phyloP scores from a whole-genome alignment of 371 early-diverging fungal genomes.

The Mucor sp. region DNA sequence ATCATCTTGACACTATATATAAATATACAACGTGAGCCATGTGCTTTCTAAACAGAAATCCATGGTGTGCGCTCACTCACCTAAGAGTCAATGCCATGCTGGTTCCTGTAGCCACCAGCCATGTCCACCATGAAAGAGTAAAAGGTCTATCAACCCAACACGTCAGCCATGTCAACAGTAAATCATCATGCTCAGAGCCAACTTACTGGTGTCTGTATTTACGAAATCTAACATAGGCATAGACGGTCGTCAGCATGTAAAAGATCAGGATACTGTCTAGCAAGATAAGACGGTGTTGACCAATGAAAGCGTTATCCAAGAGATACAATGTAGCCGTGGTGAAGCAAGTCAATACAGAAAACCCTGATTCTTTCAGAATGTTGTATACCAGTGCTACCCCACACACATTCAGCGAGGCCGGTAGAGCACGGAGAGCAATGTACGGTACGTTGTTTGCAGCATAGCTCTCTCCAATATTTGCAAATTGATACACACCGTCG shows the following conservation, averaged over 20 bases:
- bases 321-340: slow-evolving; percentile 67
- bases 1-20: slow-evolving; percentile 83
- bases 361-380: slow-evolving; percentile 74
- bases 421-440: slow-evolving; percentile 78
- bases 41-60: not conserved
- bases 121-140: slow-evolving; percentile 66
- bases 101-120: slow-evolving; percentile 73
- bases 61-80: not conserved
- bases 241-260: slow-evolving; percentile 72
- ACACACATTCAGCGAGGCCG: slow-evolving; percentile 75
- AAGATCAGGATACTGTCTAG: slow-evolving; percentile 89
- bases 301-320: slow-evolving; percentile 86
- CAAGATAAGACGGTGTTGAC: slow-evolving; percentile 89
- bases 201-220: slow-evolving; percentile 49
- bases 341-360: slow-evolving; percentile 66
- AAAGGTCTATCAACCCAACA: slow-evolving; percentile 57
- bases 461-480: slow-evolving; percentile 68
- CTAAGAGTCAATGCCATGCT: slow-evolving; percentile 53
- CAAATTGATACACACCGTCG: slow-evolving; percentile 89
- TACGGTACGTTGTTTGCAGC: slow-evolving; percentile 78
- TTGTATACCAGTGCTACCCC: slow-evolving; percentile 78
- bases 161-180: slow-evolving; percentile 45
- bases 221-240: slow-evolving; percentile 81
- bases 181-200: slow-evolving; percentile 30
- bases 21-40: slow-evolving; percentile 41